These are phyloP conservation scores for Aspergillus ellipticus DNA, from an alignment of 495 filamentous ascomycete species.

Conservation along the genomic window DNA sequence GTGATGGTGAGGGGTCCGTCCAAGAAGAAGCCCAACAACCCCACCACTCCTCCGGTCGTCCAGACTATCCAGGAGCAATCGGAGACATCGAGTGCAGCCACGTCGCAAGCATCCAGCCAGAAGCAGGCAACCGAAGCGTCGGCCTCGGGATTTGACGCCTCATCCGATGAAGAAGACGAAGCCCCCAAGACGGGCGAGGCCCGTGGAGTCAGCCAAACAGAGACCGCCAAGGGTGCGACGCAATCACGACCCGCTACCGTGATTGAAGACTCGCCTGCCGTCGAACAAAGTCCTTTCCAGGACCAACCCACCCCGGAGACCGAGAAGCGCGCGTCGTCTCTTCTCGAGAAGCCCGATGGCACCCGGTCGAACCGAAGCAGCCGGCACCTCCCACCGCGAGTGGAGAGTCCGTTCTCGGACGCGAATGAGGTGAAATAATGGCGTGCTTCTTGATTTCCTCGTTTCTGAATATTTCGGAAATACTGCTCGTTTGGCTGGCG, in stretches of 20 bases:
- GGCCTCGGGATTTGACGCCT: slow-evolving; percentile 36
- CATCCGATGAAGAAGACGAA: slow-evolving; percentile 36
- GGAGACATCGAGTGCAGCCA: slow-evolving; percentile 15
- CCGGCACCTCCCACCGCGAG: slow-evolving; percentile 27
- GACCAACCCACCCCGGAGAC: slow-evolving; percentile 40
- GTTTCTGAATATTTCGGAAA: not conserved
- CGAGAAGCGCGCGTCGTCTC: slow-evolving; percentile 15
- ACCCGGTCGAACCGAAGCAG: slow-evolving; percentile 25
- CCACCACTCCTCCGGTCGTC: slow-evolving; percentile 7
- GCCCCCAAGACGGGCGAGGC: slow-evolving; percentile 14
- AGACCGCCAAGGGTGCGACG: slow-evolving; percentile 2
- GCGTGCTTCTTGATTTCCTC: not conserved
- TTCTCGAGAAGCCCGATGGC: slow-evolving; percentile 16
- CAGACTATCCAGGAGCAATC: slow-evolving; percentile 26
- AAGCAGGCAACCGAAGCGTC: slow-evolving; percentile 19
- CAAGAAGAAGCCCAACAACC: slow-evolving; percentile 27
- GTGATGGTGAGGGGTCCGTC: slow-evolving; percentile 40
- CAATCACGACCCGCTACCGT: slow-evolving; percentile 36
- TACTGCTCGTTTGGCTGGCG: slow-evolving; percentile 1
- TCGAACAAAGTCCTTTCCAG: slow-evolving; percentile 56
- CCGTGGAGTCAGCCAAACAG: slow-evolving; percentile 7
- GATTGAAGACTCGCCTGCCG: slow-evolving; percentile 45
- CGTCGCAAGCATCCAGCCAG: slow-evolving; percentile 9
- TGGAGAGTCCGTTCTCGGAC: slow-evolving; percentile 45
- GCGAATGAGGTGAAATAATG: slow-evolving; percentile 57